Percentiles rank a stretch among this genome's conserved stretches.
These are phyloP conservation scores for Trichoderma asperelloides DNA, from an alignment of 495 filamentous ascomycete species.

Conservation along the genomic window DNA sequence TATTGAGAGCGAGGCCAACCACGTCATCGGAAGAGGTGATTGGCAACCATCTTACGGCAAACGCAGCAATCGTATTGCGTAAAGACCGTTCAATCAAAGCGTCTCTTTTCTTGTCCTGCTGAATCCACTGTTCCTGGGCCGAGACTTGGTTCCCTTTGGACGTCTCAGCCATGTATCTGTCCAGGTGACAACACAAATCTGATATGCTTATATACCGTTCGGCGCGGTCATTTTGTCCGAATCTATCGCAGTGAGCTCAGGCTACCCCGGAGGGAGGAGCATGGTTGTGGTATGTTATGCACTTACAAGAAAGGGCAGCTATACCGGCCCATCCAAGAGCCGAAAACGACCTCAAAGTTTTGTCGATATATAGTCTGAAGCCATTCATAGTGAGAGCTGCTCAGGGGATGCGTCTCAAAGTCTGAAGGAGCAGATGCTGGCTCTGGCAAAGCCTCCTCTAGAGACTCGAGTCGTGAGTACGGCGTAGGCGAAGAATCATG, in stretches of 20 bases:
- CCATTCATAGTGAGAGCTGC: not conserved
- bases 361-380: not conserved
- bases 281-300: not conserved
- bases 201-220: not conserved
- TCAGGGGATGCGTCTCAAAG: not conserved
- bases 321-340: constrained; percentile 5
- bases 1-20: not conserved
- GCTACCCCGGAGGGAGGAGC: not conserved
- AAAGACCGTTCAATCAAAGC: not conserved
- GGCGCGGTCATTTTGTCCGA: not conserved
- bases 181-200: not conserved
- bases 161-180: constrained; percentile 7
- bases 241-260: not conserved
- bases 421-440: not conserved
- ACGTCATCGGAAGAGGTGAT: not conserved
- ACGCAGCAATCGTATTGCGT: not conserved
- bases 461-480: not conserved
- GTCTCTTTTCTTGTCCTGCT: not conserved
- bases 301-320: constrained; percentile 6
- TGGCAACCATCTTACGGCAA: not conserved
- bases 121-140: not conserved
- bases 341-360: not conserved
- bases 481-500: not conserved
- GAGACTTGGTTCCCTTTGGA: not conserved
- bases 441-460: not conserved